A percentile compares a stretch with the other conserved stretches of the same genome.
Conservation (phyloP, 345 rosid species). For the Citrus unshiu region DNA sequence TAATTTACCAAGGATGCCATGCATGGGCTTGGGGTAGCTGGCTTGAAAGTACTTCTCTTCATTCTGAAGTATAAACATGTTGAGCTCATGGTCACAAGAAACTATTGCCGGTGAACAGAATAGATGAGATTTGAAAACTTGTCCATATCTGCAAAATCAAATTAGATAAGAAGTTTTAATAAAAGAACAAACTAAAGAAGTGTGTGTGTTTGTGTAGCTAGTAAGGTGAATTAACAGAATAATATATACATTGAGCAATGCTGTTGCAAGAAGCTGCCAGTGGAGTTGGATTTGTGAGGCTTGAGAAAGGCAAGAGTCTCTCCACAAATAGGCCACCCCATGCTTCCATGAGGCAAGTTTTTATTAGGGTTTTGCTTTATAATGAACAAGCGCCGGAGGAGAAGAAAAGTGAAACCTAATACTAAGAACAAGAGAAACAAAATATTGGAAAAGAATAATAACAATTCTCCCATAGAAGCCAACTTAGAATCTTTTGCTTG, state of each 20-base stretch:
- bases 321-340: constrained; percentile 83
- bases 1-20: constrained; percentile 65
- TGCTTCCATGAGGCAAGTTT: constrained; percentile 51
- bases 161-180: no score
- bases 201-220: no score
- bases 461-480: background rate
- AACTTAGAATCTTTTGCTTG: background rate
- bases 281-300: constrained; percentile 71
- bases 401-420: constrained; percentile 11
- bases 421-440: background rate
- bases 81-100: constrained; percentile 77
- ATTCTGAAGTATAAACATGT: constrained; percentile 74
- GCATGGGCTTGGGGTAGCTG: constrained; percentile 72
- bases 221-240: no score
- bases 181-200: no score
- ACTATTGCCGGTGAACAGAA: constrained; percentile 82
- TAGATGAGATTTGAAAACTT: constrained; percentile 69
- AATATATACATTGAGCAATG: constrained; percentile 54
- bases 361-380: background rate
- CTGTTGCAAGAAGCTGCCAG: constrained; percentile 60
- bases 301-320: constrained; percentile 70
- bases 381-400: background rate
- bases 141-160: constrained; percentile 53
- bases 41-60: constrained; percentile 69
- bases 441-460: background rate